phyloP scores from a whole-genome alignment of 805 yeast species.

The Starmerella stigmatis region DNA sequence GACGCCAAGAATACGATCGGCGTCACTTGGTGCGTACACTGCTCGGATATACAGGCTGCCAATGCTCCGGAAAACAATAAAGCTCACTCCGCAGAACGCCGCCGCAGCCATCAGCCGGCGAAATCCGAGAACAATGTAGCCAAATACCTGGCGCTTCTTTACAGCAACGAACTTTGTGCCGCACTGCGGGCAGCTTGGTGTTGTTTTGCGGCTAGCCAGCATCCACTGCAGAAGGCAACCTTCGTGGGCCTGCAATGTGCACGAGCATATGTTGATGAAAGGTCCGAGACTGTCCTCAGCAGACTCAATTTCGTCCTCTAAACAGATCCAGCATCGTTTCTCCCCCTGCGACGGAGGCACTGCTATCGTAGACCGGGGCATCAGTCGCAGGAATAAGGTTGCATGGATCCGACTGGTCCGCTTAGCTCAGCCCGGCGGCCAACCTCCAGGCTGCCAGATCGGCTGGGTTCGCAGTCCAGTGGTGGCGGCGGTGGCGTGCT shows the following conservation, averaged over 20 bases:
- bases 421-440: too few species aligned
- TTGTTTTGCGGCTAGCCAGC: not conserved
- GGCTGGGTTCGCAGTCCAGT: too few species aligned
- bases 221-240: not conserved
- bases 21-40: not conserved
- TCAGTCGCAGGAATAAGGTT: too few species aligned
- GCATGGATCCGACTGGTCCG: too few species aligned
- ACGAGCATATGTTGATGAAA: constrained; percentile 3
- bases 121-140: not conserved
- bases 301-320: not conserved
- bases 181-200: constrained; percentile 1
- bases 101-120: not conserved
- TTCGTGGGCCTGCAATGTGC: constrained; percentile 1
- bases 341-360: not conserved
- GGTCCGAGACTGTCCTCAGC: not conserved
- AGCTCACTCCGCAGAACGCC: not conserved
- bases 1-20: not conserved
- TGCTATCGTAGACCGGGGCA: too few species aligned
- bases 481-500: too few species aligned
- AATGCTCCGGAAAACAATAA: not conserved
- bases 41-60: constrained; percentile 3
- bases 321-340: constrained; percentile 1
- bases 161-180: constrained; percentile 1
- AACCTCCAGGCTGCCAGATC: too few species aligned
- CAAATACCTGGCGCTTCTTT: not conserved